Base-by-base conservation (phyloP, 768 basidiomycete species). In the Lactifluus echinatus region DNA sequence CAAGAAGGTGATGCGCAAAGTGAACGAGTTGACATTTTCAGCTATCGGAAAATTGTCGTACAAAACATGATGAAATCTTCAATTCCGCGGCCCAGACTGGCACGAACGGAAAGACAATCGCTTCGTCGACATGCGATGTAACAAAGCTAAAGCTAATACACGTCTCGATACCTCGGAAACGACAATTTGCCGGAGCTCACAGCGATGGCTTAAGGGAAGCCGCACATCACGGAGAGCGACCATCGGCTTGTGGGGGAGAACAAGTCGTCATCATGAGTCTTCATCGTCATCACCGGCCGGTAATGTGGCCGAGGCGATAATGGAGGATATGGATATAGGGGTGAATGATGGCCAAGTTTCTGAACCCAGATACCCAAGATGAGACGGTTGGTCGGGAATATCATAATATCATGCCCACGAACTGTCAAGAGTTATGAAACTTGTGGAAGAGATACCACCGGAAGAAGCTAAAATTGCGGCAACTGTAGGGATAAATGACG, bases 391-490 rank as follows among this genome's bases (percentile, higher is more conserved):
- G 48, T 24, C 39, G 42, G 28, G 48, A 45, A 50, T 21, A 8
- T 36, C 23, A 59, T 59, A 53, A 59, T 53, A 53, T 59, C 58
- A 59, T 55, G 48, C 28, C 45, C 40, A 23, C 21, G 21, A 31
- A 48, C 44, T 46, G 14, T 44, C 40, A 45, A 43, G 28, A 31
- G 34, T 49, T 36, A 50, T 59, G 45, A 54, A 43, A 50, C 29
- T 40, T 44, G 19, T 31, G 15, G 34, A 23, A 49, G 40, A 33
- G 42, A 50, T 37, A 31, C 19, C 36, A 31, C 50, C 53, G 42
- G 43, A 55, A 53, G 46, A 58, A 59, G 53, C 6, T n/a, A 59
- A 45, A 45, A 33, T 45, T 45, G 53, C 40, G 53, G 52, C 36
- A 34, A 11, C n/a, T 28, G 40, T 33, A 40, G 40, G 42, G 28